A percentile compares a stretch with the other conserved stretches of the same genome.
Conservation (phyloP, 2,329 filamentous ascomycete genomes). For the Dothideomycetes sp. region DNA sequence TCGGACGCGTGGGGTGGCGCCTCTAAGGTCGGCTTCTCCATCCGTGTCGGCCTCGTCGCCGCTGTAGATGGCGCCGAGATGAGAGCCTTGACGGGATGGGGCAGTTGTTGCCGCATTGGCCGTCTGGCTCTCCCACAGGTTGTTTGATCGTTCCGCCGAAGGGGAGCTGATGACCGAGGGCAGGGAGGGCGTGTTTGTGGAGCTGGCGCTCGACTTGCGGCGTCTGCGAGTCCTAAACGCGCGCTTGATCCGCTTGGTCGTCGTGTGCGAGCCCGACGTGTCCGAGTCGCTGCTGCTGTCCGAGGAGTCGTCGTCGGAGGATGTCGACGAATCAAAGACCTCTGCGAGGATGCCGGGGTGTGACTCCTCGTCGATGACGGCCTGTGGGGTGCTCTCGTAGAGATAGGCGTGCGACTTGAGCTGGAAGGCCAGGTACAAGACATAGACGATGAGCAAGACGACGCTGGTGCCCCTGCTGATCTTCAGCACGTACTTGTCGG, state of each 20-base stretch:
- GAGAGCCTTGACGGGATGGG: slow-evolving; percentile 24
- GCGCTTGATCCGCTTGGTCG: slow-evolving; percentile 63
- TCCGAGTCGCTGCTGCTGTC: slow-evolving; percentile 50
- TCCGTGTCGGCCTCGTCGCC: slow-evolving; percentile 45
- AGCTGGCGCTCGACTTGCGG: slow-evolving; percentile 67
- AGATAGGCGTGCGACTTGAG: slow-evolving; percentile 86
- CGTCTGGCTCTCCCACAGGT: slow-evolving; percentile 25
- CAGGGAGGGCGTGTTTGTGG: slow-evolving; percentile 45
- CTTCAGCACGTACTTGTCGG: slow-evolving; percentile 62
- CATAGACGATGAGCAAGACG: slow-evolving; percentile 70
- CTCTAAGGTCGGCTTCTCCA: slow-evolving; percentile 25
- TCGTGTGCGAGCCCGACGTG: slow-evolving; percentile 57
- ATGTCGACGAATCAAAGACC: slow-evolving; percentile 63
- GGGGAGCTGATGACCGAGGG: slow-evolving; percentile 35
- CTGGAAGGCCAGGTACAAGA: slow-evolving; percentile 78
- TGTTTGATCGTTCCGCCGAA: slow-evolving; percentile 26
- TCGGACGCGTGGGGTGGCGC: slow-evolving; percentile 26
- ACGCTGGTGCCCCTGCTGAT: slow-evolving; percentile 87
- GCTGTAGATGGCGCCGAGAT: slow-evolving; percentile 32
- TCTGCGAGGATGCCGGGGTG: slow-evolving; percentile 74
- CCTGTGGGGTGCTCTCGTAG: slow-evolving; percentile 85
- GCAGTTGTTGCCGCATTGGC: slow-evolving; percentile 1
- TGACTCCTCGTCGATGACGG: slow-evolving; percentile 84
- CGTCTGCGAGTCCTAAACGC: slow-evolving; percentile 60
- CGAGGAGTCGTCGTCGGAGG: slow-evolving; percentile 38